Evolutionary conservation across 805 yeast species (phyloP).

Genomic region (Yarrowia sp.): DNA sequence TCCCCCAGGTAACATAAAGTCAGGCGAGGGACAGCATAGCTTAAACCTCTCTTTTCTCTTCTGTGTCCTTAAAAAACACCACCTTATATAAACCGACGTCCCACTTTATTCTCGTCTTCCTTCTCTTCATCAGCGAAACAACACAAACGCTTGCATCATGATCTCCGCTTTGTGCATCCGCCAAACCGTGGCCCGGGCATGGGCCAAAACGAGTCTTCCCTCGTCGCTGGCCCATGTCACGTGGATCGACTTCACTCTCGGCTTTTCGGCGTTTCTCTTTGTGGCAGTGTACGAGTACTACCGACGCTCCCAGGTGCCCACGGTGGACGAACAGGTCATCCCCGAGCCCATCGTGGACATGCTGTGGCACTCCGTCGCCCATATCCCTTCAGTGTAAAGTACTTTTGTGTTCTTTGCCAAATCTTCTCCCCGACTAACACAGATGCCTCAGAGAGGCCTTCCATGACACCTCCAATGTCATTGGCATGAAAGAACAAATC

Average conservation of each 20-base stretch:
- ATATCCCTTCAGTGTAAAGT: conserved; percentile 17
- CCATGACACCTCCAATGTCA: not conserved
- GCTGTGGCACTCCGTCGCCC: conserved; percentile 14
- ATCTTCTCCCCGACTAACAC: conserved; percentile 1
- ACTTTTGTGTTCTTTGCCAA: not conserved
- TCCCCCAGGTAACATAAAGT: too few relatives aligned
- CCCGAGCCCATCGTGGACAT: not conserved
- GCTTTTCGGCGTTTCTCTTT: conserved; percentile 13
- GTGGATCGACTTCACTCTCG: conserved; percentile 19
- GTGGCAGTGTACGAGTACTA: conserved; percentile 15
- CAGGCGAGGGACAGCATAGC: not conserved
- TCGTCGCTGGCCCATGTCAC: conserved; percentile 4
- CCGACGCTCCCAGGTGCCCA: not conserved
- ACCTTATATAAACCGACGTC: not conserved
- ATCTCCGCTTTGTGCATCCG: conserved; percentile 8
- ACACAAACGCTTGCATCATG: not conserved
- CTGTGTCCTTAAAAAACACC: not conserved
- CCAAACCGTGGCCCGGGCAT: conserved; percentile 1
- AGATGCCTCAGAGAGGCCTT: conserved; percentile 25
- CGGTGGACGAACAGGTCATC: not conserved
- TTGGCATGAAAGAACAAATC: not conserved
- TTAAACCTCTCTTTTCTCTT: not conserved
- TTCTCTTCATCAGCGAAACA: not conserved
- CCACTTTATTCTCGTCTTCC: not conserved
- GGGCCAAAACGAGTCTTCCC: not conserved